These are phyloP conservation scores for Saccharomycopsis javanensis DNA, from an alignment of 805 yeast genomes.

Conservation along the genomic window DNA sequence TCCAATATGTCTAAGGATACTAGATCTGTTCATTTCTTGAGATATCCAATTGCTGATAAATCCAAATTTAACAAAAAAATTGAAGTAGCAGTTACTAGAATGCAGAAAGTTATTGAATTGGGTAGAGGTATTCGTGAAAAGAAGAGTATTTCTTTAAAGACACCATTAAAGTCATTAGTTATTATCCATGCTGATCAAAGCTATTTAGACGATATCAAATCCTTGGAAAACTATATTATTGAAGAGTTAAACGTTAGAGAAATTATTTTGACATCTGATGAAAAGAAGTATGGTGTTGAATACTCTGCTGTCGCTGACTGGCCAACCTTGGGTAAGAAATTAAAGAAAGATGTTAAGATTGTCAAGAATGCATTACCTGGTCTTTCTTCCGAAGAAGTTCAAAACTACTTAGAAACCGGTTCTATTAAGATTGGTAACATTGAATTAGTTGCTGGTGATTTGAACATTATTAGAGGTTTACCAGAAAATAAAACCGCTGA, in stretches of 20 bases:
- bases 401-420: conserved; percentile 61
- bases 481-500: conserved; percentile 50
- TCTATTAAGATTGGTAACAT: conserved; percentile 82
- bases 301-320: conserved; percentile 96
- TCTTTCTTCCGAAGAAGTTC: conserved; percentile 75
- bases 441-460: conserved; percentile 75
- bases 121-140: conserved; percentile 97
- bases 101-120: conserved; percentile 94
- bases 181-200: conserved; percentile 70
- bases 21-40: conserved; percentile 87
- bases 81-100: conserved; percentile 82
- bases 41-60: conserved; percentile 77
- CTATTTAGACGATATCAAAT: conserved; percentile 69
- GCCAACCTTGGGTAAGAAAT: conserved; percentile 96
- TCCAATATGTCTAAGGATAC: conserved; percentile 41
- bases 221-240: conserved; percentile 65
- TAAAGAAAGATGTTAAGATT: conserved; percentile 85
- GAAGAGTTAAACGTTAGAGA: conserved; percentile 94
- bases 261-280: conserved; percentile 79
- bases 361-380: conserved; percentile 90
- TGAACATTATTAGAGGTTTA: conserved; percentile 81
- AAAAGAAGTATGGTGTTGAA: conserved; percentile 81
- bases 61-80: conserved; percentile 74
- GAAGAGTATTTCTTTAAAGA: conserved; percentile 86
- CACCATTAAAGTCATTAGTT: conserved; percentile 83